Conservation (phyloP, 148 eudicot genomes). For the Silene conica region DNA sequence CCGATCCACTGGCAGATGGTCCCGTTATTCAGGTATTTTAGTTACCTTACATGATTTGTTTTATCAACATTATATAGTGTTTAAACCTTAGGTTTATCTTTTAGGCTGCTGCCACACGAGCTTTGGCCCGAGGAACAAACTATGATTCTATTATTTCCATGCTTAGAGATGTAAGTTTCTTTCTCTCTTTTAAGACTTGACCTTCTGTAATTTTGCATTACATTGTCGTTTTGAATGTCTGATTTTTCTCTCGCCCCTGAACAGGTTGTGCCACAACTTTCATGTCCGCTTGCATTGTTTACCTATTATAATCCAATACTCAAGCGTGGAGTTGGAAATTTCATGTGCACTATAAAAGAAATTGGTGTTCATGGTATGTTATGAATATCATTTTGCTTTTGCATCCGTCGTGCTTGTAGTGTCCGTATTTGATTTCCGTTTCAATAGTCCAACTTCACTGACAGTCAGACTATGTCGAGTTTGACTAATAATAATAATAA, state of each 20-base stretch:
- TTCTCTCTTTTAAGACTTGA: neutral
- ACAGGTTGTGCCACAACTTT: constrained; percentile 82
- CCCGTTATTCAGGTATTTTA: constrained; percentile 87
- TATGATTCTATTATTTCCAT: constrained; percentile 61
- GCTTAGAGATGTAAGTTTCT: constrained; percentile 56
- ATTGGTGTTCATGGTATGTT: constrained; percentile 81
- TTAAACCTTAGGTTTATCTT: constrained; percentile 1
- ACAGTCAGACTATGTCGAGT: neutral
- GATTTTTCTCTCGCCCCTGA: constrained; percentile 1
- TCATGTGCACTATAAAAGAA: constrained; percentile 76
- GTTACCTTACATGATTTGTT: neutral
- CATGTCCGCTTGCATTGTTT: constrained; percentile 84
- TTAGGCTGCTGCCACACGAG: constrained; percentile 97
- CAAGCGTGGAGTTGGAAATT: constrained; percentile 74
- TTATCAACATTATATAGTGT: neutral
- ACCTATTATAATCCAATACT: constrained; percentile 91
- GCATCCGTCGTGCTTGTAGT: neutral
- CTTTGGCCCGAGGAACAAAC: constrained; percentile 73
- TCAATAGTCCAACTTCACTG: neutral
- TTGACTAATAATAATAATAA: neutral
- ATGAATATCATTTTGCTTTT: constrained; percentile 2
- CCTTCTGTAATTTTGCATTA: neutral
- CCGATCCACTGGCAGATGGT: constrained; percentile 95
- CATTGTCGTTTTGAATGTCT: constrained; percentile 3
- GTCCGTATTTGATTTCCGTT: too few relatives aligned